Evolutionary conservation across 2,329 filamentous ascomycete species (phyloP), one percentile per base, ranked within the genome.

Genomic region (Penicillium sp.): DNA sequence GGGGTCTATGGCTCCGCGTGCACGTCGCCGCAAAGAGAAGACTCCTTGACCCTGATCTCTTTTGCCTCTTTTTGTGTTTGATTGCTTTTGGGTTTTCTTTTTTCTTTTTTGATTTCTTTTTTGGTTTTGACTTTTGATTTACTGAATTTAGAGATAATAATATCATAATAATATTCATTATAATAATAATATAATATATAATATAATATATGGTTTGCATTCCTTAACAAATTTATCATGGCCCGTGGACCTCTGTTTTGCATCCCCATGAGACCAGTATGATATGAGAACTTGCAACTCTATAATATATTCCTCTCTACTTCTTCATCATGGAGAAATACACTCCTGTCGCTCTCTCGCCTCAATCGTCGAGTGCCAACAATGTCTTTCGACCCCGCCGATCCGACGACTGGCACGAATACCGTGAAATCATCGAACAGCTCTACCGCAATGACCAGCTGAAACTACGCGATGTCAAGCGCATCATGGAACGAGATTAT

Each of bases 371-470:
- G 23, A 23, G 23, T 23, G 23, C 5, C 3, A 23, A 23, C 16
- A 51, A 59, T 43, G 50, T 66, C 48, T 70, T 72, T 55, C 67
- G 68, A 36, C 70, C 70, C 55, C 68, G 69, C 61, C 63, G 65
- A 60, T 71, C 69, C 23, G 70, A 72, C 34, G 70, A 73, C 52
- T 73, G 70, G 70, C 67, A 70, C 40, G 59, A 70, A 43, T 72
- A 70, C 47, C 70, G 70, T 35, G 59, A 70, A 26, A 64, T 61
- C 30, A 73, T 73, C 53, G 68, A 72, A 46, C 61, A 66, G 35
- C 68, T 72, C 49, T 73, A 73, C 49, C 69, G 68, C 30, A 66
- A 67, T 47, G 59, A 71, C 36, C 70, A 72, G 51, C 49, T 72
- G 45, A 72, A 72, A 51, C 60, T 73, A 27, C 60, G 64, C 34